Base-by-base conservation (phyloP, 768 basidiomycete species). In the Psilocybe tampanensis region DNA sequence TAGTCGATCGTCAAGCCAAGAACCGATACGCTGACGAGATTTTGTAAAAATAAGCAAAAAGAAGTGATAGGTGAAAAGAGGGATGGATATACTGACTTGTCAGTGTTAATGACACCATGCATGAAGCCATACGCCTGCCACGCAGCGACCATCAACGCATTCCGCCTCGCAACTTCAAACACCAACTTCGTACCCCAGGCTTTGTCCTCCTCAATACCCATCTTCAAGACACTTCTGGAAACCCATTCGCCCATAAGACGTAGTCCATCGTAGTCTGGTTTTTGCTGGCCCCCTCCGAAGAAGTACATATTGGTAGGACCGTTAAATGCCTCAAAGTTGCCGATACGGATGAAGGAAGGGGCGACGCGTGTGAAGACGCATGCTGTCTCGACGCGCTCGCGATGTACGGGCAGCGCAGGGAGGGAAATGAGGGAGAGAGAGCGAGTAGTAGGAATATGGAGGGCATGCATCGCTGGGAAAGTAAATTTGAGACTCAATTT, bases 71-170 rank as follows among this genome's bases (percentile, higher is more conserved):
- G 22, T 18, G 5, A 9, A 45, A 34, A 11, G 15, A 26, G 4
- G 48, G 18, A 22, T 5, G 3, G 52, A 43, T 4, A 22, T 26
- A 54, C 81, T 56, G 62, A 90, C 90, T 96, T 97, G 76, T 98
- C 96, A 1, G 95, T 96, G 67, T 98, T 98, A 64, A 99, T 94
- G 34, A 99, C 96, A 0, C 94, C 94, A 66, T 95, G 92, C 93
- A 94, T 93, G 69, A 92, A 95, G 1, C 94, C 94, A 70, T 90
- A 91, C 7, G 85, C 93, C 72, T 98, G 96, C 97, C 97, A 98
- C 3, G 82, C 89, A 9, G 95, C 97, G 0, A 95, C 92, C 91
- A 95, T 98, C 68, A 76, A 77, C 43, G 92, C 95, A 67, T 97
- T 98, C 66, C 94, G 77, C 69, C 81, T 83, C 15, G 93, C 86